Evolutionary conservation across 2,329 filamentous ascomycete species (phyloP).

Genomic region (Mollisia scopiformis): DNA sequence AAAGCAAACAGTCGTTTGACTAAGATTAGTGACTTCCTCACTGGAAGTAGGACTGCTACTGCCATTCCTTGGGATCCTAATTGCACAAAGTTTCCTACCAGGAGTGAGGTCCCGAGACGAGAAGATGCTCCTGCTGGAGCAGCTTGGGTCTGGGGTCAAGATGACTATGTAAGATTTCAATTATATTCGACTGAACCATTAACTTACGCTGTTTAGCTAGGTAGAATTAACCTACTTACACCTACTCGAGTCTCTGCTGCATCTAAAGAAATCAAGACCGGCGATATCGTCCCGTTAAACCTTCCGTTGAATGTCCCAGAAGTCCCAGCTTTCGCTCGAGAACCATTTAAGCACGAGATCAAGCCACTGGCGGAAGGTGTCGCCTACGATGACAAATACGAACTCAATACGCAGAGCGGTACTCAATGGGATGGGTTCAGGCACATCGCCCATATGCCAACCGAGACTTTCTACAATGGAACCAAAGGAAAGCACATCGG

Average conservation of each 20-base stretch:
- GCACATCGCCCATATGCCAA: constrained; percentile 38
- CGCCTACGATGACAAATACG: constrained; percentile 64
- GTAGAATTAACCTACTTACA: constrained; percentile 51
- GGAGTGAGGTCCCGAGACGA: constrained; percentile 33
- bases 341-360: constrained; percentile 38
- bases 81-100: constrained; percentile 33
- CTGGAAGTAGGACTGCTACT: constrained; percentile 28
- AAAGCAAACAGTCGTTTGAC: constrained; percentile 28
- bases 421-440: constrained; percentile 62
- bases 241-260: constrained; percentile 45
- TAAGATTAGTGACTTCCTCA: constrained; percentile 31
- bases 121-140: constrained; percentile 34
- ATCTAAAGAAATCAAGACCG: constrained; percentile 45
- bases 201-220: no score
- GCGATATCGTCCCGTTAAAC: constrained; percentile 41
- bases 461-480: constrained; percentile 33
- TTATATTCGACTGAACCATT: no score
- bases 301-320: constrained; percentile 37
- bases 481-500: constrained; percentile 32
- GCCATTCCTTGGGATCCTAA: constrained; percentile 34
- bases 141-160: constrained; percentile 37
- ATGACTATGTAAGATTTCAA: constrained; percentile 35
- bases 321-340: constrained; percentile 40
- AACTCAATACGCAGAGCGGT: constrained; percentile 60
- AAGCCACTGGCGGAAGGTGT: constrained; percentile 26